phyloP scores from a whole-genome alignment of 2,329 filamentous ascomycete species.

The Alternaria triticimaculans region DNA sequence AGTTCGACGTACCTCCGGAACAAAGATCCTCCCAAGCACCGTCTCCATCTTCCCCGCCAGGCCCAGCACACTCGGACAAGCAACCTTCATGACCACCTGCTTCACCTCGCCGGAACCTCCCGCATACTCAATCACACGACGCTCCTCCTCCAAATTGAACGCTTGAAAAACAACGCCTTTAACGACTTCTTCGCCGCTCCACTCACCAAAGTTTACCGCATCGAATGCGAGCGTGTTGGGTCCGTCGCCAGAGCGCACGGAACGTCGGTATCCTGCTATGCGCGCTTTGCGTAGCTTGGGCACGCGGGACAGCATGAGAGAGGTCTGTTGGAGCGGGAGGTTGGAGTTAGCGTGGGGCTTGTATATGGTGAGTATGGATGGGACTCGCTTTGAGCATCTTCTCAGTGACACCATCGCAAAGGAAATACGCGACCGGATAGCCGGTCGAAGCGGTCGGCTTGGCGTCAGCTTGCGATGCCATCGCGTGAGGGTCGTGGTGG shows the following conservation, averaged over 20 bases:
- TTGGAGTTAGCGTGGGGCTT: background rate
- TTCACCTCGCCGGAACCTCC: background rate
- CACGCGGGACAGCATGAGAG: background rate
- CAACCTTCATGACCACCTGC: background rate
- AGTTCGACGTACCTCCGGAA: background rate
- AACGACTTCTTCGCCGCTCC: background rate
- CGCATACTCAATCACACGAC: background rate
- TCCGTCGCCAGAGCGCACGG: background rate
- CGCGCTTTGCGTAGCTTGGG: constrained; percentile 8
- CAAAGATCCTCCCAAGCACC: background rate
- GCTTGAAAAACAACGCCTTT: constrained; percentile 5
- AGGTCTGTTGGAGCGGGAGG: background rate
- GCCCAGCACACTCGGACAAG: background rate
- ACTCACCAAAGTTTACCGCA: background rate
- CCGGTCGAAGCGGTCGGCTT: background rate
- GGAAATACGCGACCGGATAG: background rate
- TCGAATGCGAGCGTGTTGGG: background rate
- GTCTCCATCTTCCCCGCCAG: background rate
- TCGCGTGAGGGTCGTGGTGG: background rate
- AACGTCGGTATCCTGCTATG: background rate
- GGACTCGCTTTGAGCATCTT: background rate
- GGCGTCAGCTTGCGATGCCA: background rate
- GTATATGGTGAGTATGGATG: background rate
- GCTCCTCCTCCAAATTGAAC: background rate
- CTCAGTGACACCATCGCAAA: background rate